Evolutionary conservation across 768 basidiomycete genomes (phyloP), one percentile per base, ranked within the genome.

Genomic region (Naganishia randhawae): DNA sequence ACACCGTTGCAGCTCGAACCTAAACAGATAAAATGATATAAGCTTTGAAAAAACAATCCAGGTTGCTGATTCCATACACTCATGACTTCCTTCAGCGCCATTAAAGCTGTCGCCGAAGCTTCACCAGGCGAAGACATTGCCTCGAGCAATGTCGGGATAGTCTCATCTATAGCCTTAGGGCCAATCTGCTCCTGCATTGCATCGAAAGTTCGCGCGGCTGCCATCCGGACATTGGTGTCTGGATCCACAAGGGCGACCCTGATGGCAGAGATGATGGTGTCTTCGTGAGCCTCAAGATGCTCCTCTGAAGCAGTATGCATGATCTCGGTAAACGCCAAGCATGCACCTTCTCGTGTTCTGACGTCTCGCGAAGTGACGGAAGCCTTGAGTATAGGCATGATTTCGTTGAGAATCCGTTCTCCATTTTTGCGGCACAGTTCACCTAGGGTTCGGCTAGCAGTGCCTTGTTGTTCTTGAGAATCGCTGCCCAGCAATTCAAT

Each of bases 381-480:
- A 37, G 77, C 72, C 64, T 88, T 89, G 68, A 99, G 81, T 63
- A 91, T 88, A 3, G 86, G 83, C 71, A 98, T 84, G 61, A 95
- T 87, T 71, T 93, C 93, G 25, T 85, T 87, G 41, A 98, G 75
- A 67, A 95, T 87, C 66, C 88, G 87, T 78, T 98, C 96, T 17
- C 96, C 95, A 73, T 94, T 94, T 80, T 97, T 98, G 78, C 90
- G 88, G 78, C 91, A 96, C 0, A 97, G 80, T 77, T 99, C 95
- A 13, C 86, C 85, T 8, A 90, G 85, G 1, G 93, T 96, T 42
- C 92, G 85, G 17, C 86, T 85, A n/a, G 92, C 92, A 27, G 89
- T 95, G 91, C 98, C 94, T 81, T 91, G 87, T 75, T 94, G 92
- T 71, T 98, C 95, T 67, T 83, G 83, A 71, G 90, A 89, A 50